phyloP scores from a whole-genome alignment of 2,329 filamentous ascomycete genomes.

The Cladosporium sp. region DNA sequence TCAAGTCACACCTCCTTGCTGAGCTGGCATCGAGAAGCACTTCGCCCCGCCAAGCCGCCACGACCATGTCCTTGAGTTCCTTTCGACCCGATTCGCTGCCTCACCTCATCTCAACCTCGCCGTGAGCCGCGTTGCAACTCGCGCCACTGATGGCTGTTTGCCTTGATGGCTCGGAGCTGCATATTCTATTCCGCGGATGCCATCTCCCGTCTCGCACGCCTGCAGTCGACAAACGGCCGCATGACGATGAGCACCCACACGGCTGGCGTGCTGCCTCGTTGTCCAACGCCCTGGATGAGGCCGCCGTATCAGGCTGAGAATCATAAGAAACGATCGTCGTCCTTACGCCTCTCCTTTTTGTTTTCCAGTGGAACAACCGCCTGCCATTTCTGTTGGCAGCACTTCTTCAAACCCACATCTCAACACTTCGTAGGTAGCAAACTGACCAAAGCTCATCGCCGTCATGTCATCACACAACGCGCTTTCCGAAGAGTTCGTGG shows the following conservation, averaged over 20 bases:
- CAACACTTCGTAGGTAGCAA: constrained; percentile 1
- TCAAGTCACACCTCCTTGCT: background rate
- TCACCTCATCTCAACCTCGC: background rate
- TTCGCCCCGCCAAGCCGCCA: constrained; percentile 2
- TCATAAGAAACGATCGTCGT: background rate
- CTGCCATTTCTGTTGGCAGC: background rate
- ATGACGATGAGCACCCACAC: background rate
- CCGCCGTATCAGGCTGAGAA: background rate
- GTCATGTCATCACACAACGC: background rate
- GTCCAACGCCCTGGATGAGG: background rate
- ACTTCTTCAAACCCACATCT: background rate
- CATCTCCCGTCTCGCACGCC: background rate
- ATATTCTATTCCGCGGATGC: background rate
- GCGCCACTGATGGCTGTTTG: background rate
- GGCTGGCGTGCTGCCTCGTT: background rate
- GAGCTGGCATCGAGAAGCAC: constrained; percentile 8
- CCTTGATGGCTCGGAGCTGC: constrained; percentile 6
- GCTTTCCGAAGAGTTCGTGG: background rate
- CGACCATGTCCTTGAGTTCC: background rate
- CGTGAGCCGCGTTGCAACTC: background rate
- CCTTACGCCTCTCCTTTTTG: background rate
- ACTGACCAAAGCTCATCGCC: background rate
- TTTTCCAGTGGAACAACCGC: background rate
- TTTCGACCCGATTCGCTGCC: constrained; percentile 10
- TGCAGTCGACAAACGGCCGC: background rate